Evolutionary conservation across 148 eudicot genomes (phyloP).

Genomic region (Drosera capensis): DNA sequence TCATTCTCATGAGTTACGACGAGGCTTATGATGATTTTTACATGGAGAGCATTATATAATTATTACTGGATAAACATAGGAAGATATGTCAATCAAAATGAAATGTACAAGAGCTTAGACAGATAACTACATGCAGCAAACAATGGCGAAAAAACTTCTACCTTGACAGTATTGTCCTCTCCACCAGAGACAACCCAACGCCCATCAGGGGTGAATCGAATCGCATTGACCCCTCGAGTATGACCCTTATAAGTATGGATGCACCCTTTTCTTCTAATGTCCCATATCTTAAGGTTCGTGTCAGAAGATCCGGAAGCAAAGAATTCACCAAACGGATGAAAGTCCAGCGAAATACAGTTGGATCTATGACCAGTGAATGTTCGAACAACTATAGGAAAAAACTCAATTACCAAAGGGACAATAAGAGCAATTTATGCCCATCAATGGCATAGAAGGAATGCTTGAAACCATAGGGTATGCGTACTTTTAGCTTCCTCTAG

Average conservation of each 20-base stretch:
- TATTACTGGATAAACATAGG: too few relatives aligned
- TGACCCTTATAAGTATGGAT: constrained; percentile 98
- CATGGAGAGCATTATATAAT: too few relatives aligned
- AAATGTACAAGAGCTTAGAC: too few relatives aligned
- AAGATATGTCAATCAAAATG: too few relatives aligned
- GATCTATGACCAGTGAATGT: constrained; percentile 95
- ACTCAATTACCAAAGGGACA: constrained; percentile 2
- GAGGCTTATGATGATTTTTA: too few relatives aligned
- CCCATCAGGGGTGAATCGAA: constrained; percentile 98
- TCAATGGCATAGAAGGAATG: constrained; percentile 3
- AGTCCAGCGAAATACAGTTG: constrained; percentile 94
- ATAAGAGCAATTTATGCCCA: constrained; percentile 3
- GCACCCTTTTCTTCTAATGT: constrained; percentile 87
- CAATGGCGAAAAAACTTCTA: constrained; percentile 12
- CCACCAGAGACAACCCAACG: constrained; percentile 99
- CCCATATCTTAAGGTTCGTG: constrained; percentile 98
- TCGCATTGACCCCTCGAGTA: constrained; percentile 87
- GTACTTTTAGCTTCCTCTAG: constrained; percentile 97
- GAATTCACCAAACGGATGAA: constrained; percentile 98
- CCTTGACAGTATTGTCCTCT: constrained; percentile 97
- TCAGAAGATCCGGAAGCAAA: constrained; percentile 99
- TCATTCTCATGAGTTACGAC: too few relatives aligned
- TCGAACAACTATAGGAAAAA: constrained; percentile 57
- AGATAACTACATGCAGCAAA: constrained; percentile 1
- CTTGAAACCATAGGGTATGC: constrained; percentile 5